Evolutionary conservation across 805 yeast species (phyloP).

Genomic region (Ogataea pignaliae): DNA sequence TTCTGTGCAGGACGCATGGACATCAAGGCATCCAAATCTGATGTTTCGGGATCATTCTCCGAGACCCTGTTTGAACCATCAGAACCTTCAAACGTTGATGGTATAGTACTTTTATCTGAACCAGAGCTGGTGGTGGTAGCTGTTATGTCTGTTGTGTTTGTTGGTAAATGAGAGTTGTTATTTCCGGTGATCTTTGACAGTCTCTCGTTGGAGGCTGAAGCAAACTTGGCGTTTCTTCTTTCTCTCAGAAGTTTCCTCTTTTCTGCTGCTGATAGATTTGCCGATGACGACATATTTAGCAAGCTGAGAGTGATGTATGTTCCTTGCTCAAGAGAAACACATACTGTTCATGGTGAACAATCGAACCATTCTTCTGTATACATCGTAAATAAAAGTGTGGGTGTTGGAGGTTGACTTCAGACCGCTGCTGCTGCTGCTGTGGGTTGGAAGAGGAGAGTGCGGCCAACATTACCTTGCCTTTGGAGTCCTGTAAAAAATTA

Average conservation of each 20-base stretch:
- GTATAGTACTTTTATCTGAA: background rate
- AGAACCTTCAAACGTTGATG: background rate
- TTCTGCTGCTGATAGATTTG: slow-evolving; percentile 43
- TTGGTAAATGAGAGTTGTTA: slow-evolving; percentile 32
- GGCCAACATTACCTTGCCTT: too few relatives aligned
- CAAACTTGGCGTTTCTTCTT: slow-evolving; percentile 63
- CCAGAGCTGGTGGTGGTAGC: slow-evolving; percentile 1
- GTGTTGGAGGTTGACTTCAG: too few relatives aligned
- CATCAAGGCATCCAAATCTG: slow-evolving; percentile 11
- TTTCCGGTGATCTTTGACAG: slow-evolving; percentile 45
- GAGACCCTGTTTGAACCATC: slow-evolving; percentile 11
- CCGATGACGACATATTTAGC: too few relatives aligned
- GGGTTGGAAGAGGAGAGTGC: too few relatives aligned
- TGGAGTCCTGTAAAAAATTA: too few relatives aligned
- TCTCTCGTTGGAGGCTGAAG: slow-evolving; percentile 46
- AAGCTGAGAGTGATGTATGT: too few relatives aligned
- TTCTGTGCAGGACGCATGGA: slow-evolving; percentile 6
- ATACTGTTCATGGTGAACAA: too few relatives aligned
- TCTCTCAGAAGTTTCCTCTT: slow-evolving; percentile 55
- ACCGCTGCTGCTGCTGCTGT: too few relatives aligned
- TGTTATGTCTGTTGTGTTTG: slow-evolving; percentile 13
- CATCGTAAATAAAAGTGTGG: too few relatives aligned
- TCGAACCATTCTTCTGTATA: too few relatives aligned
- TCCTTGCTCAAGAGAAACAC: too few relatives aligned
- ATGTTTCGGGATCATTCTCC: slow-evolving; percentile 23